Percentiles rank a stretch among this genome's conserved stretches.
Conservation (phyloP, 208 protist genomes). For the Acanthamoeba triangularis region DNA sequence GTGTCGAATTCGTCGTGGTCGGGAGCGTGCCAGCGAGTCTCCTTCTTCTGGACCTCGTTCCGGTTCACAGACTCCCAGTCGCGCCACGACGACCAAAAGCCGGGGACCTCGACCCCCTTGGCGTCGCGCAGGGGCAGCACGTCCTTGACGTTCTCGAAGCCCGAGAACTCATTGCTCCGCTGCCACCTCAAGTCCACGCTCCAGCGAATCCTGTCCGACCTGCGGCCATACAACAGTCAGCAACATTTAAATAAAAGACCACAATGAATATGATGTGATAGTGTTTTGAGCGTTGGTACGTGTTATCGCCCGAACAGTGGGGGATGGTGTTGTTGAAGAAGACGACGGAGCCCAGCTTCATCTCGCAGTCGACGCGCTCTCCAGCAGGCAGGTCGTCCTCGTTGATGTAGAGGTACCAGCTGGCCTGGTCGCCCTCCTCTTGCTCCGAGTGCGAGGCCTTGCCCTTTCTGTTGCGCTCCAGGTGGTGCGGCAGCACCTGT, state of each 20-base stretch:
- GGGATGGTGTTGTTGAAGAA: conserved; percentile 56
- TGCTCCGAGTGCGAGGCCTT: background rate
- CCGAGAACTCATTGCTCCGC: background rate
- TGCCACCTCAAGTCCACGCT: conserved; percentile 55
- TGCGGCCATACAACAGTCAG: background rate
- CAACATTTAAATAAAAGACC: background rate
- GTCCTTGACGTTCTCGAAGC: conserved; percentile 12
- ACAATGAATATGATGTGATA: background rate
- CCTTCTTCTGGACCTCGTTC: conserved; percentile 21
- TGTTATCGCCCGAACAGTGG: conserved; percentile 18
- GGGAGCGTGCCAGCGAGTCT: background rate
- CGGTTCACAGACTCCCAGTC: background rate
- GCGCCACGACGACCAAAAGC: background rate
- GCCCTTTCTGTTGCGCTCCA: conserved; percentile 3
- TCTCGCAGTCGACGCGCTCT: conserved; percentile 23
- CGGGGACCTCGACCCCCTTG: background rate
- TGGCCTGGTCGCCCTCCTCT: background rate
- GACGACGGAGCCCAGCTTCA: conserved; percentile 5
- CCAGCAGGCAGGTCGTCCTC: conserved; percentile 5
- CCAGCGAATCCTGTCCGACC: background rate
- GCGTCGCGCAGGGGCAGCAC: background rate
- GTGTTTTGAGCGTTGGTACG: background rate
- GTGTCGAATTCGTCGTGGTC: conserved; percentile 27
- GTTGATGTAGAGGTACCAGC: conserved; percentile 51
- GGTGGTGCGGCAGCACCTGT: background rate